Conservation (phyloP, 2,329 filamentous ascomycete genomes). For the Cercospora nicotianae region DNA sequence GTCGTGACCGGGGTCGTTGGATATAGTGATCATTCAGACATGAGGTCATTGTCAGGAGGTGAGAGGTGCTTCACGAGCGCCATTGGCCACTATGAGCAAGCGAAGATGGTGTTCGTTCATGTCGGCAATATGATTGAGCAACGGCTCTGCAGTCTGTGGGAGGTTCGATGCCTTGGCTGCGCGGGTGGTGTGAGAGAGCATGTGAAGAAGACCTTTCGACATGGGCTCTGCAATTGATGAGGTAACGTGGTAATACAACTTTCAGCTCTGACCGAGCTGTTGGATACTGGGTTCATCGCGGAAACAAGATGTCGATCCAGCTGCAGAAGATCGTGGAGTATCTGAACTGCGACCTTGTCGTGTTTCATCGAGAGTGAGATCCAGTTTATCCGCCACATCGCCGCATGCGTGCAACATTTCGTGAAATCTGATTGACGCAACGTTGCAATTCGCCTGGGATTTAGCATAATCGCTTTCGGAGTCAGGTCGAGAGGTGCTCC, state of each 20-base stretch:
- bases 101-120: not conserved
- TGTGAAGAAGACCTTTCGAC: not conserved
- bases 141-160: not conserved
- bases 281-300: not conserved
- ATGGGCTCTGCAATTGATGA: not conserved
- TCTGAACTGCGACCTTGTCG: not conserved
- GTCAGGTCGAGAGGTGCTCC: not conserved
- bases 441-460: not conserved
- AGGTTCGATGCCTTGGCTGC: not conserved
- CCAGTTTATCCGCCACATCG: not conserved
- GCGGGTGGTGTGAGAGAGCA: not conserved
- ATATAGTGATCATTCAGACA: not conserved
- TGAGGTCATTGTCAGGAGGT: not conserved
- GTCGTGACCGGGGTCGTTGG: not conserved
- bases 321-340: not conserved
- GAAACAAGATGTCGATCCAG: not conserved
- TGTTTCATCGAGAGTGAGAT: not conserved
- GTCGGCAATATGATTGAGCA: not conserved
- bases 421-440: not conserved
- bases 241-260: not conserved
- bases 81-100: not conserved
- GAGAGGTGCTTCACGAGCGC: not conserved
- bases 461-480: not conserved
- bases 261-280: not conserved
- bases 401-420: not conserved